Base-by-base conservation (phyloP, 805 yeast species). In the Candida multigemmis region DNA sequence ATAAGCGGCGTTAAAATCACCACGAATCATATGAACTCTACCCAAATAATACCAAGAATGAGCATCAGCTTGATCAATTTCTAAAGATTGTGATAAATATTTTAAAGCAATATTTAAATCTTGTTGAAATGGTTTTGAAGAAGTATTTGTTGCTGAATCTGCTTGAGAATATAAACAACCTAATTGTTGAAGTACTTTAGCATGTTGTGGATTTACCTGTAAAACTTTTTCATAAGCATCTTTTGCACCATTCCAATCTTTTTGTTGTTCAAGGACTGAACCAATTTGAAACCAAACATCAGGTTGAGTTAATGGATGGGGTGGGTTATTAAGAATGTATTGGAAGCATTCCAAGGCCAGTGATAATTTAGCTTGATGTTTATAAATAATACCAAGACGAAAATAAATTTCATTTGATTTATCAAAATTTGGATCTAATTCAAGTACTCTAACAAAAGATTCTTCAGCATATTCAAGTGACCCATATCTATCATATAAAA, bases 231-330 rank as follows among this genome's bases (percentile, higher is more conserved):
- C 96, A 52, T 91, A 91, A 6, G 97, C 97, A 37, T 87, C 96
- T 44, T 78, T 76, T 3, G 98, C 97, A 20, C 87, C 84, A 36
- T 68, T 73, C 71, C 83, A 89, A 47, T 86, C 95, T 44, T 85
- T 77, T 59, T 83, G 89, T 48, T 82, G 94, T 53, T 91, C 98
- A 42, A 91, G 68, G 2, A 91, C 97, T 17, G 86, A 81, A 21
- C 98, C 98, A 37, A 91, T 82, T 58, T 91, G 98, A 62, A 91
- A 91, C 97, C 97, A 91, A 29, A 91, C 93, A 50, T 91, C 98
- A 26, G 94, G 85, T 50, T 85, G 95, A 24, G 96, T 87, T 37
- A 91, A 64, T 1, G 98, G 98, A 28, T 85, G 79, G 1, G 98
- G 98, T 1, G 98, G 97, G 54, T 78, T 80, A 32, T 77, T 67